Conservation (phyloP, 1,284 basidiomycete species). For the Heterobasidion occidentale region DNA sequence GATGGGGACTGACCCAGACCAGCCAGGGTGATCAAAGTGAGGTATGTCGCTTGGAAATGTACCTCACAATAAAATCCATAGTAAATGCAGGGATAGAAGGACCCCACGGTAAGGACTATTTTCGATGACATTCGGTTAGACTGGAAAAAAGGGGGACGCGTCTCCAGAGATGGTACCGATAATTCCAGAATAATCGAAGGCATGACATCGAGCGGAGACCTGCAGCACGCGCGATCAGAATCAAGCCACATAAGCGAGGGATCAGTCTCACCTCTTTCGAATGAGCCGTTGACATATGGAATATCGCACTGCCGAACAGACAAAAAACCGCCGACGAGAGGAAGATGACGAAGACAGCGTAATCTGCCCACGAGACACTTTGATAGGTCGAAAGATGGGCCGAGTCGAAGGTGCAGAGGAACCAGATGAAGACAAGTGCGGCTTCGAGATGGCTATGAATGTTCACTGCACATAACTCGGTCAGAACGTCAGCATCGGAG, state of each 20-base stretch:
- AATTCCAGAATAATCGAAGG: conserved; percentile 71
- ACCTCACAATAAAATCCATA: conserved; percentile 68
- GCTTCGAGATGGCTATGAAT: conserved; percentile 85
- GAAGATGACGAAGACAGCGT: conserved; percentile 59
- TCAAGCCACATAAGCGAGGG: not conserved
- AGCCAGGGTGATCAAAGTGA: conserved; percentile 43
- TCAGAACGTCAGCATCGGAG: conserved; percentile 8
- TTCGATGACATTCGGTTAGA: conserved; percentile 1
- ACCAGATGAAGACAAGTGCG: conserved; percentile 58
- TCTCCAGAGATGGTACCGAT: conserved; percentile 25
- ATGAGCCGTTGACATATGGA: conserved; percentile 74
- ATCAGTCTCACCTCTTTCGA: conserved; percentile 45
- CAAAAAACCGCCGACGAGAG: conserved; percentile 71
- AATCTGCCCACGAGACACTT: conserved; percentile 55
- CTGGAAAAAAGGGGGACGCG: not conserved
- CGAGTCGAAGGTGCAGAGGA: conserved; percentile 45
- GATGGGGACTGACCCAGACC: conserved; percentile 48
- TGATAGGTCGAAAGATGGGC: conserved; percentile 42
- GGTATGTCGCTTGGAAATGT: conserved; percentile 43
- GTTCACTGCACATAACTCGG: conserved; percentile 55
- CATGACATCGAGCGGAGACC: conserved; percentile 29
- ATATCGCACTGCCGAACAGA: conserved; percentile 68
- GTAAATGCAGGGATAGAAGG: conserved; percentile 70
- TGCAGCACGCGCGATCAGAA: conserved; percentile 5
- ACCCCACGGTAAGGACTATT: conserved; percentile 65